Evolutionary conservation across 306 rosid species (phyloP), one percentile per base, ranked within the genome.

Genomic region (Castanospermum australe): DNA sequence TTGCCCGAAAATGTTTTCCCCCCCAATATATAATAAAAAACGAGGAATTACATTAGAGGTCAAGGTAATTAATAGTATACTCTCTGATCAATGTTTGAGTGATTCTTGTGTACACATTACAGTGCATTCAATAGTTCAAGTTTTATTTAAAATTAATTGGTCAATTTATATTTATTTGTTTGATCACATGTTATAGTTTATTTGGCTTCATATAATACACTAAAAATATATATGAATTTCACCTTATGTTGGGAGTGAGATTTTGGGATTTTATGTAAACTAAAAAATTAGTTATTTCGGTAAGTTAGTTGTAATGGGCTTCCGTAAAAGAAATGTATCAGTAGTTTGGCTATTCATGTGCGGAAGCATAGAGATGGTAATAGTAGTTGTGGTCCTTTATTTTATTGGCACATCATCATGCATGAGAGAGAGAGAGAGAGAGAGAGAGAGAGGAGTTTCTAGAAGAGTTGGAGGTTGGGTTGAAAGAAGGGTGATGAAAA

Each of bases 371-470:
- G 84, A 70, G 80, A 82, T 70, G 94, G 91, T 80, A 78, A 84
- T 80, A 96, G 89, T 91, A 86, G 90, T 91, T 89, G 91, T 80
- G 92, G 62, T 76, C 84, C 85, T 90, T 88, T 90, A 88, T 87
- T 91, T 67, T 84, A 83, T 88, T 67, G 91, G 88, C 85, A 82
- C 80, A 67, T 83, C 67, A 83, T 85, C 69, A 86, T 86, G 78
- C 73, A 78, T 66, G 83, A 86, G 83, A 79, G 87, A 74, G 84
- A 81, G 79, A 71, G 79, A 70, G 82, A 47, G 56, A 25, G 60
- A 11, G n/a, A 76, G 12, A 45, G 41, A 55, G 33, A 32, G 85
- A 57, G 54, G 73, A 25, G 90, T 39, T 89, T 94, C 94, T 92
- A 91, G 98, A 91, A 91, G 93, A 72, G 88, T 80, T 77, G 89